These are phyloP conservation scores for Filobasidium floriforme DNA, from an alignment of 768 basidiomycete genomes.

Conservation along the genomic window DNA sequence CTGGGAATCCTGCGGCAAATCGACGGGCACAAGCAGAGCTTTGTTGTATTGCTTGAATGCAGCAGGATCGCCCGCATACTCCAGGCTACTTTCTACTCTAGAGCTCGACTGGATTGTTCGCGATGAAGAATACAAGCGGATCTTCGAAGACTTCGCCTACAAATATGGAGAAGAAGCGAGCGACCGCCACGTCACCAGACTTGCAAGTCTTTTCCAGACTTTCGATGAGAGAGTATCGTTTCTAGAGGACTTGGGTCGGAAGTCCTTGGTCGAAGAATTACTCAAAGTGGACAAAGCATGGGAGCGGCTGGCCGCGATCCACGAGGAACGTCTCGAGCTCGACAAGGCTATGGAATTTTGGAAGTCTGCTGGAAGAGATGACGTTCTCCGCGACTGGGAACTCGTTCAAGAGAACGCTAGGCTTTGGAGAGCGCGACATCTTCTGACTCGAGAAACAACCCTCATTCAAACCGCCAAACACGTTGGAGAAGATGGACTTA, in stretches of 20 bases:
- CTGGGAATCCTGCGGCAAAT: not conserved
- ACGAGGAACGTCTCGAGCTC: not conserved
- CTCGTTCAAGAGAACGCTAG: too few species aligned
- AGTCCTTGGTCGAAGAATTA: not conserved
- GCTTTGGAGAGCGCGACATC: too few species aligned
- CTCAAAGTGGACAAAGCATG: not conserved
- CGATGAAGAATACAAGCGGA: not conserved
- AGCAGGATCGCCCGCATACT: not conserved
- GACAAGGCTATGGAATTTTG: not conserved
- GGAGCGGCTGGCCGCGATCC: not conserved
- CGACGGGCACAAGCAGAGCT: not conserved
- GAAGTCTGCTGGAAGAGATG: not conserved
- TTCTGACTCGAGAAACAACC: too few species aligned
- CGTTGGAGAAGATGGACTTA: too few species aligned
- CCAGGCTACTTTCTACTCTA: not conserved
- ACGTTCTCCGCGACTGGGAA: too few species aligned
- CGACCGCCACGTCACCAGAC: not conserved
- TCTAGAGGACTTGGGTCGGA: not conserved
- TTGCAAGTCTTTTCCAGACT: not conserved
- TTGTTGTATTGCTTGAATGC: not conserved
- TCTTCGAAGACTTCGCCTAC: not conserved
- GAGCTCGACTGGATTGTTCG: not conserved
- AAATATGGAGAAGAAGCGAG: not conserved
- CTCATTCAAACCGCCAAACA: too few species aligned
- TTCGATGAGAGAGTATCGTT: not conserved